Percentiles rank a stretch among this genome's conserved stretches.
Conservation (phyloP, 2,329 filamentous ascomycete species). For the Calonectria crousiana region DNA sequence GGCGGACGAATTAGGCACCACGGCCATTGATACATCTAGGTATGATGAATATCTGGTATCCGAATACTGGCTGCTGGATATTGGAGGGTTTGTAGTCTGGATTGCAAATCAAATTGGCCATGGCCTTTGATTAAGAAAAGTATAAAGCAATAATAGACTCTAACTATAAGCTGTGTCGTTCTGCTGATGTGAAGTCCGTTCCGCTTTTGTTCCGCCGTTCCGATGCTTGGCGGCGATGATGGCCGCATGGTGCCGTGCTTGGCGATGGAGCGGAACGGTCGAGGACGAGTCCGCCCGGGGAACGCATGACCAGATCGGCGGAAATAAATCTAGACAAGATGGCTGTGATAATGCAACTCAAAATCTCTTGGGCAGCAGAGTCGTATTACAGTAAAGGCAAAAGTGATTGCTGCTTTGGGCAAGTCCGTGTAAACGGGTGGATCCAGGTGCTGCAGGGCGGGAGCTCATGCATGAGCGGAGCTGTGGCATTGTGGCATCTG, state of each 20-base stretch:
- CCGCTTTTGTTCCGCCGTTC: not conserved
- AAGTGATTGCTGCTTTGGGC: constrained; percentile 42
- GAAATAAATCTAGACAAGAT: not conserved
- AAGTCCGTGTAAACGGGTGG: constrained; percentile 43
- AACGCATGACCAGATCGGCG: not conserved
- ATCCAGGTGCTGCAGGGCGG: constrained; percentile 39
- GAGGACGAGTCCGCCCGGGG: not conserved
- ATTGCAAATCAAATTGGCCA: constrained; percentile 36
- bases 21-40: constrained; percentile 7
- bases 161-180: constrained; percentile 4
- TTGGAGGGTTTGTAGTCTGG: constrained; percentile 35
- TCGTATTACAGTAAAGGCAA: not conserved
- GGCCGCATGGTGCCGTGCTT: not conserved
- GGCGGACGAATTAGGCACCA: not conserved
- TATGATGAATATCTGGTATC: constrained; percentile 15
- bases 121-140: constrained; percentile 31
- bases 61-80: constrained; percentile 19
- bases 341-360: not conserved
- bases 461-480: constrained; percentile 38
- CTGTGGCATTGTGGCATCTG: constrained; percentile 33
- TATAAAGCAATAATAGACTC: constrained; percentile 25
- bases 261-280: not conserved
- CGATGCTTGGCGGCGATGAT: not conserved
- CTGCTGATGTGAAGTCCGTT: not conserved
- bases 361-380: not conserved